Conservation (phyloP, 2,329 filamentous ascomycete genomes). For the Penicillium sp. region DNA sequence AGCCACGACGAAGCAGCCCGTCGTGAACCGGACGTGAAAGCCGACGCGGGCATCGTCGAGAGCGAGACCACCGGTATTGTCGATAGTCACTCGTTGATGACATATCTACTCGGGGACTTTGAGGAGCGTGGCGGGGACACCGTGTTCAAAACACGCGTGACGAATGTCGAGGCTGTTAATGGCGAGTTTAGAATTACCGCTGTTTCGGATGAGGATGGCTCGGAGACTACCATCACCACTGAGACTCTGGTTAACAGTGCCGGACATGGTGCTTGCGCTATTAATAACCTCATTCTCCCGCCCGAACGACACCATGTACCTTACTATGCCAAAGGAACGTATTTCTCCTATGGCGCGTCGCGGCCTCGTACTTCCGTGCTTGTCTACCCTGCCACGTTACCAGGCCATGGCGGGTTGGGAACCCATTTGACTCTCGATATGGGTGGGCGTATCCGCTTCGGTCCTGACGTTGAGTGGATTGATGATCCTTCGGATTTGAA, state of each 20-base stretch:
- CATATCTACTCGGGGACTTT: constrained; percentile 69
- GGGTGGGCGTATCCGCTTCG: constrained; percentile 77
- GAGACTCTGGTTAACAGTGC: constrained; percentile 81
- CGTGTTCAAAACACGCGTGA: constrained; percentile 65
- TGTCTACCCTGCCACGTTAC: constrained; percentile 80
- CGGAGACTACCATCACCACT: constrained; percentile 57
- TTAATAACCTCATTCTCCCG: constrained; percentile 75
- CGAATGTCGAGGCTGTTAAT: constrained; percentile 52
- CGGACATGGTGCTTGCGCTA: constrained; percentile 67
- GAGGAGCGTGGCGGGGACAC: constrained; percentile 71
- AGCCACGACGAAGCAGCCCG: constrained; percentile 55
- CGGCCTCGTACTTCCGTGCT: constrained; percentile 65
- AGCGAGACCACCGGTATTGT: constrained; percentile 84
- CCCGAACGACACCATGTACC: constrained; percentile 53
- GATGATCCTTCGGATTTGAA: constrained; percentile 64
- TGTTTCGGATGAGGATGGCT: constrained; percentile 38
- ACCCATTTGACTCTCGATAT: constrained; percentile 93
- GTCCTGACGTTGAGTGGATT: constrained; percentile 94
- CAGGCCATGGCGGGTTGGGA: constrained; percentile 80
- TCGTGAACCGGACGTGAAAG: constrained; percentile 71
- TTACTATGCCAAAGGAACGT: constrained; percentile 90
- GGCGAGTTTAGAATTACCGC: constrained; percentile 71
- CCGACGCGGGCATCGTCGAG: constrained; percentile 70
- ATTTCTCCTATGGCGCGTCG: constrained; percentile 75
- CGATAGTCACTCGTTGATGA: constrained; percentile 81